Percentiles rank a stretch among this genome's conserved stretches.
Evolutionary conservation across 371 early-diverging fungal genomes (phyloP).

Genomic region (Fennellomyces sp.): DNA sequence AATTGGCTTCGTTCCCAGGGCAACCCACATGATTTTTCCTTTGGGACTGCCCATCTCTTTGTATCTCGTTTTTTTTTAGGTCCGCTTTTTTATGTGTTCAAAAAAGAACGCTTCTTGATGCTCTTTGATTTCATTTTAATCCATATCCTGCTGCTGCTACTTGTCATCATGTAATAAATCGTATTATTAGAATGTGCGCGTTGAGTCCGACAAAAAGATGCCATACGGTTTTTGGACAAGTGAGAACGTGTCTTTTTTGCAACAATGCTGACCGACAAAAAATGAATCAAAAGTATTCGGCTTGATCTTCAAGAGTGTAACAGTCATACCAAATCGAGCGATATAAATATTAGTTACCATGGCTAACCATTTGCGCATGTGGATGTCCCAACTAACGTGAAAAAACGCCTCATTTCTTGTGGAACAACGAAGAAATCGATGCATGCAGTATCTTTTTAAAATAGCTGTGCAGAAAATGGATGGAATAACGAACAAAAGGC

Average conservation of each 20-base stretch:
- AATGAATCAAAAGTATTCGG: too few species aligned
- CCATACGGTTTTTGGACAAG: neutral
- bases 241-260: neutral
- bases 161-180: too few species aligned
- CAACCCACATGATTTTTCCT: neutral
- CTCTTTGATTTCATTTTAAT: neutral
- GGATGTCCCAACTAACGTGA: too few species aligned
- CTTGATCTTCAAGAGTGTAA: neutral
- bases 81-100: neutral
- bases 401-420: too few species aligned
- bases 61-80: neutral
- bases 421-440: neutral
- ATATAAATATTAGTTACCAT: neutral
- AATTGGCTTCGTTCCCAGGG: neutral
- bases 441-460: neutral
- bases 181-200: neutral
- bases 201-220: neutral
- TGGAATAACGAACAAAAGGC: too few species aligned
- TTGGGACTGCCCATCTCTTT: neutral
- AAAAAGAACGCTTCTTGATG: too few species aligned
- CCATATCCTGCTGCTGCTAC: neutral
- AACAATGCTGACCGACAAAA: neutral
- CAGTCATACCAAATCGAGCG: neutral
- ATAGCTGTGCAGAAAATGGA: neutral
- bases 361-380: neutral